Base-by-base conservation (phyloP, 2,329 filamentous ascomycete species). In the Penicillium sp. region DNA sequence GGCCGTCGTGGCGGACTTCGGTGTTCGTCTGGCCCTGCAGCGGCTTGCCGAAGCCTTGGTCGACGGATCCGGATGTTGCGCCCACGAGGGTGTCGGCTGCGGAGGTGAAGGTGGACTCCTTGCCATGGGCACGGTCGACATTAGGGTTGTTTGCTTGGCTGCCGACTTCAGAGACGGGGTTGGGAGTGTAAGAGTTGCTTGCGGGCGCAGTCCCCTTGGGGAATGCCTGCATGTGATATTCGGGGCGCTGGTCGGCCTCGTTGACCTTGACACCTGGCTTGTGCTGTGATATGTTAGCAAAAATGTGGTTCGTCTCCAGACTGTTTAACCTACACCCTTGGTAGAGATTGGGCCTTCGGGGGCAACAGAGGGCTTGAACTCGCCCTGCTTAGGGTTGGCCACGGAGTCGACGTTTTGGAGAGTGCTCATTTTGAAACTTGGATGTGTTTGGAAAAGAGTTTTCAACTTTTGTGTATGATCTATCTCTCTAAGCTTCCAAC, bases 191-290 rank as follows among this genome's bases (percentile, higher is more conserved):
- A 13, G 82, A 83, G 47, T 78, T 69, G 39, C 72, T 68, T 1
- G 72, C 58, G 1, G 88, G 88, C 0, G 88, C 88, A 3, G 83
- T 83, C 55, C 88, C 88, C 0, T 86, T 73, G 0, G 86, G 80
- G 34, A 85, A 73, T 1, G 79, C 81, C 69, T 91, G 61, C 22
- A 83, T 81, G 64, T 81, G 77, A 77, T 89, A 91, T 66, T 89
- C 87, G 18, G 84, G 84, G 11, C 73, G 85, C 61, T 85, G 83
- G 58, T 79, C 75, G 11, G 64, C 60, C n/a, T 71, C 71, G 64
- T 83, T 83, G 54, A 84, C 80, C 57, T 83, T 80, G 62, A 80
- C 76, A 49, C 87, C 87, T 3, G 82, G 81, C 67, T 85, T 79
- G 71, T 91, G 87, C 86, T 89, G 61, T 6, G 3, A 6, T 14